phyloP scores from a whole-genome alignment of 2,329 filamentous ascomycete species.

The Ceratocystiopsis brevicomis region DNA sequence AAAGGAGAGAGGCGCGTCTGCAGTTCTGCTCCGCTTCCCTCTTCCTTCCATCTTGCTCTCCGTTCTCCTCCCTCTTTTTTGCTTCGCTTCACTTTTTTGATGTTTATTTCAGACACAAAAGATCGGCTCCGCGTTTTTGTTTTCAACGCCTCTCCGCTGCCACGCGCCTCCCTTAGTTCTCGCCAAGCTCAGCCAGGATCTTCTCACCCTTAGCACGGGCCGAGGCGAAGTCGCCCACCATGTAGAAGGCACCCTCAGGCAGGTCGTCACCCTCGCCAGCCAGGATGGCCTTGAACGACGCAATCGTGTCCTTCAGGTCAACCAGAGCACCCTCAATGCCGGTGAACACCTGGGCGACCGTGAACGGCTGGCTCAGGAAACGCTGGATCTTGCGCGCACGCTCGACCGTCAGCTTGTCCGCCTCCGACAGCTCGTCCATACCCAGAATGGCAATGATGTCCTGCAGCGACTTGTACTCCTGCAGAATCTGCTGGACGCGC shows the following conservation, averaged over 20 bases:
- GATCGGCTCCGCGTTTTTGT: too few species aligned
- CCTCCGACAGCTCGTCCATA: slow-evolving; percentile 99
- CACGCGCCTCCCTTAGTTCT: slow-evolving; percentile 19
- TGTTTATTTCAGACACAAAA: too few species aligned
- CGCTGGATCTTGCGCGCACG: slow-evolving; percentile 99
- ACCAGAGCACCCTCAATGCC: slow-evolving; percentile 92
- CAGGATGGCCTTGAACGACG: slow-evolving; percentile 93
- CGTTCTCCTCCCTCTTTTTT: too few species aligned
- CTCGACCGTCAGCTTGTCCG: slow-evolving; percentile 99
- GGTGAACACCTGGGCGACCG: slow-evolving; percentile 65
- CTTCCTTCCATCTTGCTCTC: too few species aligned
- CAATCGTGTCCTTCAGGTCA: slow-evolving; percentile 95
- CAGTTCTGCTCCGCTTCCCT: too few species aligned
- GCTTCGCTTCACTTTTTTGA: too few species aligned
- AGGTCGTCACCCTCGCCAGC: slow-evolving; percentile 88
- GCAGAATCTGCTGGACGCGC: slow-evolving; percentile 95
- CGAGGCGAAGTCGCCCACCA: slow-evolving; percentile 91
- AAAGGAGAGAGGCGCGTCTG: too few species aligned
- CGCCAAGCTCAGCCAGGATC: slow-evolving; percentile 90
- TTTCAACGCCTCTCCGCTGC: too few species aligned
- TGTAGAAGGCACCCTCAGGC: slow-evolving; percentile 89
- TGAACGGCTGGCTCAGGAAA: slow-evolving; percentile 99
- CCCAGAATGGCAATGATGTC: slow-evolving; percentile 99
- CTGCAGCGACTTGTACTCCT: slow-evolving; percentile 99
- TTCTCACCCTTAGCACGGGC: slow-evolving; percentile 96